Percentiles rank a stretch among this genome's conserved stretches.
phyloP scores from a whole-genome alignment of 352 stramenopile genomes.

The Globisporangium camurandrum region DNA sequence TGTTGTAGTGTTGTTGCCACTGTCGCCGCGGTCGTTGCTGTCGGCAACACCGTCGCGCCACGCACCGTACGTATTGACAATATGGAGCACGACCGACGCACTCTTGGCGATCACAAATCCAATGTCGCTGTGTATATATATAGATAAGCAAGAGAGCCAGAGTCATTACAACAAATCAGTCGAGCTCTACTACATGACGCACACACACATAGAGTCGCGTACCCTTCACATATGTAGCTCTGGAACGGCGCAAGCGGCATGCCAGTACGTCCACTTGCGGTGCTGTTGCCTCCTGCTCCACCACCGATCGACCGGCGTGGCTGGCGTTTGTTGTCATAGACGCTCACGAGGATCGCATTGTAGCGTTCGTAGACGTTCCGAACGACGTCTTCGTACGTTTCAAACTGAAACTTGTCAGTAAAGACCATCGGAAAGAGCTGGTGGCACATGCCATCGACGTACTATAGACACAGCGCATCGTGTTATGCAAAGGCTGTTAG shows the following conservation, averaged over 20 bases:
- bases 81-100: conserved; percentile 41
- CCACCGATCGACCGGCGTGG: neutral
- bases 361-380: conserved; percentile 54
- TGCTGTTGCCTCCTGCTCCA: neutral
- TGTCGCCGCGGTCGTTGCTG: neutral
- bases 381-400: conserved; percentile 45
- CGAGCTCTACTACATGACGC: neutral
- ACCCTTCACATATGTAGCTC: conserved; percentile 46
- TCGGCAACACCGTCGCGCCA: conserved; percentile 36
- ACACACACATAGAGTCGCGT: no score
- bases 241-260: conserved; percentile 36
- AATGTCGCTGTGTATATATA: conserved; percentile 33
- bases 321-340: conserved; percentile 10
- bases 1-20: no score
- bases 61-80: conserved; percentile 45
- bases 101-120: conserved; percentile 52
- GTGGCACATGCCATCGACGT: conserved; percentile 59
- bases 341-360: conserved; percentile 26
- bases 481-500: no score
- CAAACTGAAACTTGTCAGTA: conserved; percentile 38
- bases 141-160: neutral
- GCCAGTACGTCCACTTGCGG: conserved; percentile 1
- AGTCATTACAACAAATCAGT: neutral
- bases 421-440: conserved; percentile 66
- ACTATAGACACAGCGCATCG: conserved; percentile 33